A percentile compares a stretch with the other conserved stretches of the same genome.
phyloP scores from a whole-genome alignment of 441 rosid species.

The Gossypium lobatum region DNA sequence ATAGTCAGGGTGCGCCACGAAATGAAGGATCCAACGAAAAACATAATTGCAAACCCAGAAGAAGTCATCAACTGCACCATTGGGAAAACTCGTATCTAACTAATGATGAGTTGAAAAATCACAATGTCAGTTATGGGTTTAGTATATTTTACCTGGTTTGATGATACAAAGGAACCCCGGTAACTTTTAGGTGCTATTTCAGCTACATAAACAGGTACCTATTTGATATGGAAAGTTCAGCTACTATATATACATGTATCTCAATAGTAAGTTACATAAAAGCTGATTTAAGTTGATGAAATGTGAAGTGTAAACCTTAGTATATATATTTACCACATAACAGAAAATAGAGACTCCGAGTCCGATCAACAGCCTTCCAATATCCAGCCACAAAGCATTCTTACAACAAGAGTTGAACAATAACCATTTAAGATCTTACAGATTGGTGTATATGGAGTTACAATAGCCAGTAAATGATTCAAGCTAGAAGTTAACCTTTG shows the following conservation, averaged over 20 bases:
- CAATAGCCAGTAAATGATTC: not conserved
- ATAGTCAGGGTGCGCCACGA: constrained; percentile 52
- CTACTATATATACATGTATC: not conserved
- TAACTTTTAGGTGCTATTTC: constrained; percentile 67
- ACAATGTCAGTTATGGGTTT: not conserved
- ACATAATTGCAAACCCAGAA: constrained; percentile 42
- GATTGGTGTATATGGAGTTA: not conserved
- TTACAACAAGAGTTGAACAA: constrained; percentile 12
- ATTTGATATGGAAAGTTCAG: not conserved
- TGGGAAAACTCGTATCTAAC: not conserved
- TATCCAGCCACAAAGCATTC: constrained; percentile 42
- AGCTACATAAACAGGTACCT: constrained; percentile 66
- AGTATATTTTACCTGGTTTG: constrained; percentile 37
- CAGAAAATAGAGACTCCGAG: constrained; percentile 40
- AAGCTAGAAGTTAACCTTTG: constrained; percentile 30
- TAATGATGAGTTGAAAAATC: not conserved
- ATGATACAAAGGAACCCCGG: constrained; percentile 54
- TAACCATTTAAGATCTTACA: not conserved
- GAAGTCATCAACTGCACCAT: constrained; percentile 45
- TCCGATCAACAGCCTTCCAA: constrained; percentile 53
- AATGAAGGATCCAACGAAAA: constrained; percentile 45
- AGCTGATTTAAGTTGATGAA: not conserved
- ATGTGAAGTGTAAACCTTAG: not conserved
- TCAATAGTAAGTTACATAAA: not conserved
- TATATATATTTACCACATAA: constrained; percentile 40